These are phyloP conservation scores for Yamadazyma taylorii DNA, from an alignment of 1,139 yeast genomes.

Conservation along the genomic window DNA sequence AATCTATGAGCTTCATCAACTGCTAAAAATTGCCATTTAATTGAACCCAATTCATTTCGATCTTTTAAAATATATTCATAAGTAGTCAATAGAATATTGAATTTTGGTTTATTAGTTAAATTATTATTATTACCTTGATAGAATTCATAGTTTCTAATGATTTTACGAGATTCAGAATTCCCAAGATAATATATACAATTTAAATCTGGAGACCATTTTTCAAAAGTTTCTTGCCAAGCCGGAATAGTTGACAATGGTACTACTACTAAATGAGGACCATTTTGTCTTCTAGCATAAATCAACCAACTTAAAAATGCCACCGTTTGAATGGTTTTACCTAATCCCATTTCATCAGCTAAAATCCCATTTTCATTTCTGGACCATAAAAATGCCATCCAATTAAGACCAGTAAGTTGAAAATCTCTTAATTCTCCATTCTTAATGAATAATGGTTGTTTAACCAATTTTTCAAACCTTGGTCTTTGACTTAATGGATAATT, in stretches of 20 bases:
- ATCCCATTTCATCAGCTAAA: conserved; percentile 98
- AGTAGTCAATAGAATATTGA: conserved; percentile 86
- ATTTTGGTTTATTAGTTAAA: conserved; percentile 83
- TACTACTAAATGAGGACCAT: conserved; percentile 95
- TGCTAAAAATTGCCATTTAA: conserved; percentile 95
- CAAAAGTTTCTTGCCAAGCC: conserved; percentile 99
- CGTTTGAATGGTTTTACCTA: conserved; percentile 97
- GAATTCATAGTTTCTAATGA: conserved; percentile 83
- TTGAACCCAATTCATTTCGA: conserved; percentile 69
- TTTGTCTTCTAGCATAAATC: conserved; percentile 88
- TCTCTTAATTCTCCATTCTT: conserved; percentile 93
- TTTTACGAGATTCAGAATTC: conserved; percentile 80
- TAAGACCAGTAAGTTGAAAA: conserved; percentile 95
- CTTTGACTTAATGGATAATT: conserved; percentile 69
- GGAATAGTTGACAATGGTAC: conserved; percentile 97
- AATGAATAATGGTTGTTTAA: conserved; percentile 83
- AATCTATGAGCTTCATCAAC: conserved; percentile 98
- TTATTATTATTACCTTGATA: conserved; percentile 46
- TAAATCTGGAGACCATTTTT: conserved; percentile 95
- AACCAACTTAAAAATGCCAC: conserved; percentile 94
- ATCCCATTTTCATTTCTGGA: conserved; percentile 97
- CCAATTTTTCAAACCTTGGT: conserved; percentile 86
- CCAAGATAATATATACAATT: conserved; percentile 93
- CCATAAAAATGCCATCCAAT: conserved; percentile 99
- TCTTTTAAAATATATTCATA: conserved; percentile 95